Percentiles rank a stretch among this genome's conserved stretches.
Conservation (phyloP, 306 rosid genomes). For the Vigna reflexopilosa region DNA sequence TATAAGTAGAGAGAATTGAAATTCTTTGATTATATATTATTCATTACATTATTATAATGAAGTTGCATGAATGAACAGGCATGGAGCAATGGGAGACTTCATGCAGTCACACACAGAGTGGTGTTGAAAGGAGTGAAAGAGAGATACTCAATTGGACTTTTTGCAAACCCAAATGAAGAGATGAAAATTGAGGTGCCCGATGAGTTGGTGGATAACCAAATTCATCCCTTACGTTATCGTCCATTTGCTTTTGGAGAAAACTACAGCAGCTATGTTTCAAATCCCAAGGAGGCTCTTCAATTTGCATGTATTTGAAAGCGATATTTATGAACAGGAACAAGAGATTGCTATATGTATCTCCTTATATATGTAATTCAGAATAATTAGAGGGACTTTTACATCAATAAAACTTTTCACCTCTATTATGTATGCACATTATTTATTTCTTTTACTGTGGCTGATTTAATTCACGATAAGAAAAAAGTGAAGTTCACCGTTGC, state of each 20-base stretch:
- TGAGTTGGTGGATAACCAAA: conserved; percentile 51
- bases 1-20: not conserved
- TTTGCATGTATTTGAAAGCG: conserved; percentile 48
- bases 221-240: conserved; percentile 53
- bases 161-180: conserved; percentile 57
- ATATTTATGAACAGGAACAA: not conserved
- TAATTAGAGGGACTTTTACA: not conserved
- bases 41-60: not conserved
- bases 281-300: conserved; percentile 50
- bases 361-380: not conserved
- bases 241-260: conserved; percentile 54
- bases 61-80: conserved; percentile 41
- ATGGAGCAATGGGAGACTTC: conserved; percentile 67
- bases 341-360: not conserved
- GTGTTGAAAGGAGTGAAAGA: conserved; percentile 49
- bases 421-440: not conserved
- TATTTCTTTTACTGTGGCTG: no score
- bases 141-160: conserved; percentile 53
- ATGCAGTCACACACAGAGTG: conserved; percentile 62
- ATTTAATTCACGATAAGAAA: no score
- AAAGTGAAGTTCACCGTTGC: no score
- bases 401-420: not conserved
- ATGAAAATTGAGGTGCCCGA: conserved; percentile 46
- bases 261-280: conserved; percentile 39
- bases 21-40: not conserved